These are phyloP conservation scores for Amoebophrya sp. DNA, from an alignment of 169 alveolate genomes.

Conservation along the genomic window DNA sequence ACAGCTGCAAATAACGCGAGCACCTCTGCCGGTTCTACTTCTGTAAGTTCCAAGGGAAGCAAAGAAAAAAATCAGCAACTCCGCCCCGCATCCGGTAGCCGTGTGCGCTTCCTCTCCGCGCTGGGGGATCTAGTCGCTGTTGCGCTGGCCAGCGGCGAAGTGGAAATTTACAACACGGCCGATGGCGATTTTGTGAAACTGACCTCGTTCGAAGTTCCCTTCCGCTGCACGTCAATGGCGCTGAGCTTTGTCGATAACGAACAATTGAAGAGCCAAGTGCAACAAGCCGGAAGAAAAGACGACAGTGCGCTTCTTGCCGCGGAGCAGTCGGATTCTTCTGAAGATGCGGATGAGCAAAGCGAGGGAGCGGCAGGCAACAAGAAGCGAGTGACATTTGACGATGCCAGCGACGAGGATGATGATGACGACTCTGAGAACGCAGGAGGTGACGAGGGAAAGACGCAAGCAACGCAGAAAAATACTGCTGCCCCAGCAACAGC, in stretches of 20 bases:
- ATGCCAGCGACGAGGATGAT: background rate
- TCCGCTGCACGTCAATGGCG: background rate
- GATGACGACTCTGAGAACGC: background rate
- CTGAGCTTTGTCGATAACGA: background rate
- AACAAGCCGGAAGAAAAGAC: background rate
- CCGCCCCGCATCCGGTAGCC: background rate
- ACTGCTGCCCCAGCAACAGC: background rate
- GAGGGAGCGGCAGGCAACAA: background rate
- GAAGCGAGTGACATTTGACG: background rate
- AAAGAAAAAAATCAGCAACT: background rate
- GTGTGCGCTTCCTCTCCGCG: background rate
- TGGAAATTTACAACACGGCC: background rate
- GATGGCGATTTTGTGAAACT: background rate
- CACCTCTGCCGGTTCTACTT: background rate
- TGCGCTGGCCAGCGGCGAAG: background rate
- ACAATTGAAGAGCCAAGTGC: background rate
- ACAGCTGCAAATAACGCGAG: background rate
- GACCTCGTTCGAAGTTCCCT: background rate
- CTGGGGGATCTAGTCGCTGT: background rate
- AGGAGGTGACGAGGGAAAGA: background rate
- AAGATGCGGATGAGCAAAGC: background rate
- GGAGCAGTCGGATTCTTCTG: background rate
- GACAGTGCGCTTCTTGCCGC: too few relatives aligned
- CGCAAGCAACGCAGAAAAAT: background rate
- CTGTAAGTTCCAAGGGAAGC: background rate